These are phyloP conservation scores for Globisporangium nodosum DNA, from an alignment of 352 stramenopile species.

Conservation along the genomic window DNA sequence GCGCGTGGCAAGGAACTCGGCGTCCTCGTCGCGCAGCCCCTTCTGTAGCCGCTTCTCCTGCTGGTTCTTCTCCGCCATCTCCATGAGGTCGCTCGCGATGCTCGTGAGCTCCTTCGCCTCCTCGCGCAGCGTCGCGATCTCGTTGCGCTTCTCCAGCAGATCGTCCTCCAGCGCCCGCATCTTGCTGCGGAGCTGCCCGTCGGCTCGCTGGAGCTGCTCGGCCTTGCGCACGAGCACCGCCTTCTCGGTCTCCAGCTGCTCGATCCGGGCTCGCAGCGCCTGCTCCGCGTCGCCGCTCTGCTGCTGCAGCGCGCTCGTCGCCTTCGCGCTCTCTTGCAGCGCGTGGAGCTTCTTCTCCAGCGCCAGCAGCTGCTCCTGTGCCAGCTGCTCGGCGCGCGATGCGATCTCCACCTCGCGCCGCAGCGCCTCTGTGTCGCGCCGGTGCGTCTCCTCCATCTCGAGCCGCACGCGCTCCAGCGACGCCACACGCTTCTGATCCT, in stretches of 20 bases:
- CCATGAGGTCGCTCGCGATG: constrained; percentile 62
- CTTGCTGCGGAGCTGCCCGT: constrained; percentile 47
- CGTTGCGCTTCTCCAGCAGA: constrained; percentile 22
- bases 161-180: constrained; percentile 38
- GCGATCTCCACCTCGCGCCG: constrained; percentile 26
- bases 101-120: constrained; percentile 54
- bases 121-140: constrained; percentile 28
- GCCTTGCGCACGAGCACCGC: constrained; percentile 53
- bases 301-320: constrained; percentile 17
- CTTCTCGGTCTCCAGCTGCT: constrained; percentile 61
- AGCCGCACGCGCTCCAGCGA: constrained; percentile 32
- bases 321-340: constrained; percentile 23
- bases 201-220: constrained; percentile 54
- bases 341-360: constrained; percentile 22
- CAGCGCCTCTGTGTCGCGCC: constrained; percentile 20
- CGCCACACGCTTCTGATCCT: constrained; percentile 51
- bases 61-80: constrained; percentile 59
- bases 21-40: constrained; percentile 4
- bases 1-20: constrained; percentile 9
- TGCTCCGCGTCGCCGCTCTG: constrained; percentile 20
- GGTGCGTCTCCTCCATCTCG: constrained; percentile 34
- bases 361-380: constrained; percentile 24
- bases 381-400: constrained; percentile 22
- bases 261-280: constrained; percentile 26
- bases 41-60: constrained; percentile 22